A percentile compares a stretch with the other conserved stretches of the same genome.
phyloP scores from a whole-genome alignment of 805 yeast genomes.

The Blastobotrys parvus region DNA sequence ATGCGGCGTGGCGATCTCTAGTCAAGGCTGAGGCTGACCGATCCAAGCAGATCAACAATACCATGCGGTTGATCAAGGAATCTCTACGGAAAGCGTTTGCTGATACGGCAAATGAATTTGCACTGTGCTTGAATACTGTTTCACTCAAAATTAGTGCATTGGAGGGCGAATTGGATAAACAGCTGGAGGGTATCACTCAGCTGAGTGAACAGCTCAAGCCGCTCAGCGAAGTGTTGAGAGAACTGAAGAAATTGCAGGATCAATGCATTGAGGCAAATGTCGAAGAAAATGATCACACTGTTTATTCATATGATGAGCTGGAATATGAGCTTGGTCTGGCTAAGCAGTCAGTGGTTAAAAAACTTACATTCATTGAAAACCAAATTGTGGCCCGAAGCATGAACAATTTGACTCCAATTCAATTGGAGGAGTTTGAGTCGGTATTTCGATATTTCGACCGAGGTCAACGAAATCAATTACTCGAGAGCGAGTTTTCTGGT shows the following conservation, averaged over 20 bases:
- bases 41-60: constrained; percentile 26
- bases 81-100: constrained; percentile 27
- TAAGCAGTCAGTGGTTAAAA: constrained; percentile 32
- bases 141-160: constrained; percentile 24
- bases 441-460: constrained; percentile 36
- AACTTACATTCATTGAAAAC: constrained; percentile 35
- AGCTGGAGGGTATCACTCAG: constrained; percentile 29
- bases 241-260: constrained; percentile 23
- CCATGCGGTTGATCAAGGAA: constrained; percentile 28
- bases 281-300: constrained; percentile 32
- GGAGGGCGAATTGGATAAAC: constrained; percentile 32
- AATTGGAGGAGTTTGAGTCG: constrained; percentile 36
- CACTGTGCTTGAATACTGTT: constrained; percentile 21
- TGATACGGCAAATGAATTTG: constrained; percentile 26
- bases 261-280: constrained; percentile 29
- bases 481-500: constrained; percentile 35
- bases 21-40: constrained; percentile 27
- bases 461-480: constrained; percentile 31
- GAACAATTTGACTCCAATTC: constrained; percentile 30
- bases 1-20: constrained; percentile 27
- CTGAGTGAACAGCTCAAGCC: constrained; percentile 32
- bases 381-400: constrained; percentile 32
- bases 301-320: constrained; percentile 31
- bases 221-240: constrained; percentile 24
- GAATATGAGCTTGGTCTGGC: constrained; percentile 32